Percentiles rank a stretch among this genome's conserved stretches.
Evolutionary conservation across 805 yeast species (phyloP).

Genomic region (Ascoidea rubescens): DNA sequence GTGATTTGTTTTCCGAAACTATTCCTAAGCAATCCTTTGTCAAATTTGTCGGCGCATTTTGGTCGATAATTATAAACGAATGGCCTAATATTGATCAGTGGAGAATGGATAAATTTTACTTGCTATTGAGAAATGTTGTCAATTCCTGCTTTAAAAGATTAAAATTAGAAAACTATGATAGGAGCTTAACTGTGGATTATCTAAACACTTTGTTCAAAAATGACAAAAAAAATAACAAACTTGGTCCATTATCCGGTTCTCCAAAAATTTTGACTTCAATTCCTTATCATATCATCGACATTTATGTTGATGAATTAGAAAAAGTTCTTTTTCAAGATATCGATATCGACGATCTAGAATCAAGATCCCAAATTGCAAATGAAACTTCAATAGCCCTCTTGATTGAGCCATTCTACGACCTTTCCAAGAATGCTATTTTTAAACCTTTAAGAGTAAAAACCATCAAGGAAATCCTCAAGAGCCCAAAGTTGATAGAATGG

Average conservation of each 20-base stretch:
- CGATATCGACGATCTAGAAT: conserved; percentile 30
- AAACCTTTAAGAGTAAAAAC: not conserved
- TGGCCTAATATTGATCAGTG: conserved; percentile 75
- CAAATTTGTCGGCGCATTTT: conserved; percentile 58
- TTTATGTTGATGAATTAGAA: conserved; percentile 75
- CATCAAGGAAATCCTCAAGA: not conserved
- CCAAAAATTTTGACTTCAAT: conserved; percentile 55
- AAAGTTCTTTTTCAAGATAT: conserved; percentile 37
- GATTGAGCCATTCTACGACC: not conserved
- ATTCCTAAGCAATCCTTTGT: conserved; percentile 29
- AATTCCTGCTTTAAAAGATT: conserved; percentile 51
- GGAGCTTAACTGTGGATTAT: conserved; percentile 23
- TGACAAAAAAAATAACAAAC: not conserved
- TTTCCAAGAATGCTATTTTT: too few relatives aligned
- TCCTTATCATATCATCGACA: conserved; percentile 75
- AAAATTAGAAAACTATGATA: conserved; percentile 39
- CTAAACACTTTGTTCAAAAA: conserved; percentile 24
- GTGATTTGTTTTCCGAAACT: conserved; percentile 33
- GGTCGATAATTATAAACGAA: conserved; percentile 65
- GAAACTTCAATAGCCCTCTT: too few relatives aligned
- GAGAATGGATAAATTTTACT: conserved; percentile 77
- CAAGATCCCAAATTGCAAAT: not conserved
- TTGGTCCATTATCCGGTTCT: conserved; percentile 40
- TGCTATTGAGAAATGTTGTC: conserved; percentile 67
- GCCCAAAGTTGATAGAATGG: not conserved